Base-by-base conservation (phyloP, 345 rosid species). In the Barbarea vulgaris region DNA sequence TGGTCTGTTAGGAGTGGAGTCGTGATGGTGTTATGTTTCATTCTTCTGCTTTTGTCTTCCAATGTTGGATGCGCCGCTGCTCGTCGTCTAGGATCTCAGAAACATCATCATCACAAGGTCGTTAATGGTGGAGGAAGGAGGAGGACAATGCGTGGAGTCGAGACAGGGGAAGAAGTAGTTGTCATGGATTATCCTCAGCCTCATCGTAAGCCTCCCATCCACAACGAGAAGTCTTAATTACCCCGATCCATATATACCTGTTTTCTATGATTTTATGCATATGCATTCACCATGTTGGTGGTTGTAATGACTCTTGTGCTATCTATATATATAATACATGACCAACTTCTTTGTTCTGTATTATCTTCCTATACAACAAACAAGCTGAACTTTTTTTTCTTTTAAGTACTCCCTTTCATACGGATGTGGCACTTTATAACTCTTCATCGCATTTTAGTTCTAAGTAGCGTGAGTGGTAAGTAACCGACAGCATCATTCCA, bases 141-240 rank as follows among this genome's bases (percentile, higher is more conserved):
- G 54, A 64, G 62, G 21, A 55, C 51, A n/a, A 27, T 77, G 7
- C 37, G 61, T 70, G 76, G 76, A 70, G 21, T 70, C 17, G 85
- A 76, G 37, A 78, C 74, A 6, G 74, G 65, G 47, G 91, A 79
- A 30, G 65, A 79, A 53, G 66, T 79, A 5, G 93, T 66, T 9
- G 97, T 79, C 12, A 89, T 85, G 96, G 97, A 93, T 70, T 93
- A 93, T 72, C 90, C 96, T 19, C 96, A 85, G 64, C 97, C 97
- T 52, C 97, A 85, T 70, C 83, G 92, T 31, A 91, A 91, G 57
- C 98, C 98, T 51, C 98, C 98, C 44, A 93, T 93, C 81, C 98
- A 93, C 81, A 93, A 93, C 71, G 88, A 84, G 71, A 88, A 87
- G 73, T 71, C 82, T 39, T 88, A 80, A 67, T 51, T 34, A 42